Base-by-base conservation (phyloP, 495 filamentous ascomycete species). In the Platismatia glauca region DNA sequence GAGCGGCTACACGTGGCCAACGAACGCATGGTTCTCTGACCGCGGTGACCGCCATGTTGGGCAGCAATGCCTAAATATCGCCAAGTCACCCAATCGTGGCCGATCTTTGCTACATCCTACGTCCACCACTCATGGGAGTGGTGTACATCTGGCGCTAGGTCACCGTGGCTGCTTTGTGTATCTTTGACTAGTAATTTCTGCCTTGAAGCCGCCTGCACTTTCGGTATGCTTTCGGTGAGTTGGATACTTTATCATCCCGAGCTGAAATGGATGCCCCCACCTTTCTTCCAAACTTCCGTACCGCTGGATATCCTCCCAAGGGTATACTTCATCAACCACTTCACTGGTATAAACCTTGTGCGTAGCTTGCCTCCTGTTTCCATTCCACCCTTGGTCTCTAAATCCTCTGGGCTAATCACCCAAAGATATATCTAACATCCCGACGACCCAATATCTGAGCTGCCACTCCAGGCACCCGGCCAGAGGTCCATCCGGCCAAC, bases 211-310 rank as follows among this genome's bases (percentile, higher is more conserved):
- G 50, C 29, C 50, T 53, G 50, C 29, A 9, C 50, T 33, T n/a
- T 33, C 50, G 50, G 50, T 53, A 53, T 53, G 50, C 50, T 53
- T 53, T 53, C 50, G 50, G 50, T 53, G 50, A 53, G 50, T 20
- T 31, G 50, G 50, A 33, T 53, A 53, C 50, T 53, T 53, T 53
- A 53, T 53, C 50, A 53, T 20, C 50, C 50, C 0, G 6, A 29
- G 5, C 11, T 3, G 50, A 33, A 33, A 53, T 33, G 50, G 29
- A 20, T 1, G 11, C 29, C 50, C 50, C 50, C 29, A 15, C 48
- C 13, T 29, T 29, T 53, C 50, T 33, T 7, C 22, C 24, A 53
- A 53, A 5, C 33, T 53, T 53, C 29, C 29, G 7, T 33, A 33
- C 50, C 7, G 33, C 50, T 53, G 29, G 27, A 53, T 53, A 8